These are phyloP conservation scores for Mucor plumbeus DNA, from an alignment of 371 early-diverging fungal species.

Conservation along the genomic window DNA sequence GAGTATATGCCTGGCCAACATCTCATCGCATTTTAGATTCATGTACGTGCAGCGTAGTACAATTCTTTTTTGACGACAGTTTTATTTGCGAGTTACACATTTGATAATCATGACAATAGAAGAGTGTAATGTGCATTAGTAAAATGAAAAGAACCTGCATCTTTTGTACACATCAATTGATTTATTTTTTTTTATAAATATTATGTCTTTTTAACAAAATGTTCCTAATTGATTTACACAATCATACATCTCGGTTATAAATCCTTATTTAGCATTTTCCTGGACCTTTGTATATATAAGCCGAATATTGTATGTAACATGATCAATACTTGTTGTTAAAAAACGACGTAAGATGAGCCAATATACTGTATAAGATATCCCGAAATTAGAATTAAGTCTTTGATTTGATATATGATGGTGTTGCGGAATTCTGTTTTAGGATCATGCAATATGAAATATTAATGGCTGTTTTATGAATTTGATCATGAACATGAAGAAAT, in stretches of 20 bases:
- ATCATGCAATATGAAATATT: too few relatives aligned
- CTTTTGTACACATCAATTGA: neutral
- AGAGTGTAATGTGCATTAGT: too few relatives aligned
- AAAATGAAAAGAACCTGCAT: neutral
- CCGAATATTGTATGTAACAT: neutral
- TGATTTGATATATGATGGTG: too few relatives aligned
- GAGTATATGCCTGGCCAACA: neutral
- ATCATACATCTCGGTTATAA: neutral
- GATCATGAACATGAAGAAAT: too few relatives aligned
- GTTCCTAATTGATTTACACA: neutral
- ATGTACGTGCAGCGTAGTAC: neutral
- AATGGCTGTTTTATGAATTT: too few relatives aligned
- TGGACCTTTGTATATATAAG: neutral
- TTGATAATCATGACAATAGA: neutral
- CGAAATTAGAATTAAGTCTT: too few relatives aligned
- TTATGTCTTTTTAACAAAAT: neutral
- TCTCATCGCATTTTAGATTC: neutral
- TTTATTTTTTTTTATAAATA: neutral
- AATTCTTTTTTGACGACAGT: slow-evolving; percentile 1
- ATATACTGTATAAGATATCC: too few relatives aligned
- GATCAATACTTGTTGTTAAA: neutral
- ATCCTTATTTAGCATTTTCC: neutral
- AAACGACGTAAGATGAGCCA: neutral
- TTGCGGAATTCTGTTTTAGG: too few relatives aligned
- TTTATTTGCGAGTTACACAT: slow-evolving; percentile 4